Base-by-base conservation (phyloP, 2,329 filamentous ascomycete species). In the Colletotrichum nymphaeae region DNA sequence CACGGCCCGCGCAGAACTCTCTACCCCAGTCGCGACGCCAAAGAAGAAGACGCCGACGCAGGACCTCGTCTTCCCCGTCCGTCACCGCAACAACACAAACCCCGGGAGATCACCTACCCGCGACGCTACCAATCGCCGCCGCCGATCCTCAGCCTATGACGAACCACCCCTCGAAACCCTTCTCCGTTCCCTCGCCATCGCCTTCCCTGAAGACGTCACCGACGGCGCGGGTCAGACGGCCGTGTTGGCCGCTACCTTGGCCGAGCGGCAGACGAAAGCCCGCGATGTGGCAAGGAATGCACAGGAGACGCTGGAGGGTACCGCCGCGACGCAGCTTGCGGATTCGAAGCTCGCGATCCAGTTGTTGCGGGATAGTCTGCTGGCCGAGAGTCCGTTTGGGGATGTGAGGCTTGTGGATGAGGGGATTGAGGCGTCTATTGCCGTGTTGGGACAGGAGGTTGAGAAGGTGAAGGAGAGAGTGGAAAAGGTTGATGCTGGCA, bases 351-450 rank as follows among this genome's bases (percentile, higher is more conserved):
- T 83, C 3, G 88, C 88, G 0, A 77, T 90, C 1, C 85, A 88
- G 74, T 76, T 88, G 9, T 78, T 90, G 19, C 81, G 84, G 5
- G 88, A 89, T 71, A 88, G 86, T 53, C 79, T 91, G 1, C 79
- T 90, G 1, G 87, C 87, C 0, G 89, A 91, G 76, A 89, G 85
- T 35, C 80, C 84, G 5, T 89, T 84, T 76, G 82, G 82, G 0
- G 69, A 75, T 26, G 84, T 89, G 5, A 83, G 82, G 55, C 83
- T 91, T 6, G 80, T 86, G 6, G 89, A 91, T 75, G 84, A 86
- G 0, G 88, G 89, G 32, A 86, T 90, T 49, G 86, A 89, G 68
- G 82, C 79, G 2, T 87, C 86, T 1, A 86, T 91, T n/a, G 78
- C 79, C 0, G 82, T 88, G 12, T 76, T 89, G 66, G 78, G 79